These are phyloP conservation scores for Fusarium napiforme DNA, from an alignment of 2,329 filamentous ascomycete species.

Conservation along the genomic window DNA sequence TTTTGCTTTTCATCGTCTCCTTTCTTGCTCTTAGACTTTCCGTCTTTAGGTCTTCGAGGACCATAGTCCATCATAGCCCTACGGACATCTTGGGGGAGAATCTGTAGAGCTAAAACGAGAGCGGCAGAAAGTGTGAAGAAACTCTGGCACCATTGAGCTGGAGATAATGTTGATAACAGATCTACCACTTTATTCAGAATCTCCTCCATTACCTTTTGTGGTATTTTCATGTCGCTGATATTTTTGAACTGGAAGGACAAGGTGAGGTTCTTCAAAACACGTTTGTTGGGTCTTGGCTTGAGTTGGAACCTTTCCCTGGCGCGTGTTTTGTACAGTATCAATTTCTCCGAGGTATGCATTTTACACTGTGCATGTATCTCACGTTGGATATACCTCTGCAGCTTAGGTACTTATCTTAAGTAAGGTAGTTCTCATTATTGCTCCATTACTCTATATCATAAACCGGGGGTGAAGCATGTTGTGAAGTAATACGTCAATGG, in stretches of 20 bases:
- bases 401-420: background rate
- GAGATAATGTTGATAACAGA: conserved; percentile 29
- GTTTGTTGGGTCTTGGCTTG: background rate
- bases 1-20: conserved; percentile 2
- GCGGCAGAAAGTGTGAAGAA: conserved; percentile 59
- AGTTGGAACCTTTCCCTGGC: background rate
- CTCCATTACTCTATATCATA: no score
- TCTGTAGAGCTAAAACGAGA: conserved; percentile 55
- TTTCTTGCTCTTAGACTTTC: conserved; percentile 27
- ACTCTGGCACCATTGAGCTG: conserved; percentile 55
- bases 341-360: accelerated
- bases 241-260: background rate
- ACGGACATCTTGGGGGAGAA: conserved; percentile 57
- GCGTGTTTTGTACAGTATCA: conserved; percentile 9
- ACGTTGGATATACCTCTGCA: background rate
- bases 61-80: conserved; percentile 63
- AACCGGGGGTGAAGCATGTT: background rate
- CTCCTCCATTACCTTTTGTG: conserved; percentile 3
- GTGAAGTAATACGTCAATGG: background rate
- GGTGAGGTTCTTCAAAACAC: background rate
- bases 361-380: conserved; percentile 6
- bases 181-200: conserved; percentile 1
- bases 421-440: background rate
- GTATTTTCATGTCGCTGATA: background rate
- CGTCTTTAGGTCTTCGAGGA: conserved; percentile 52